Evolutionary conservation across 1,284 basidiomycete species (phyloP).

Genomic region (Apiotrichum brassicae): DNA sequence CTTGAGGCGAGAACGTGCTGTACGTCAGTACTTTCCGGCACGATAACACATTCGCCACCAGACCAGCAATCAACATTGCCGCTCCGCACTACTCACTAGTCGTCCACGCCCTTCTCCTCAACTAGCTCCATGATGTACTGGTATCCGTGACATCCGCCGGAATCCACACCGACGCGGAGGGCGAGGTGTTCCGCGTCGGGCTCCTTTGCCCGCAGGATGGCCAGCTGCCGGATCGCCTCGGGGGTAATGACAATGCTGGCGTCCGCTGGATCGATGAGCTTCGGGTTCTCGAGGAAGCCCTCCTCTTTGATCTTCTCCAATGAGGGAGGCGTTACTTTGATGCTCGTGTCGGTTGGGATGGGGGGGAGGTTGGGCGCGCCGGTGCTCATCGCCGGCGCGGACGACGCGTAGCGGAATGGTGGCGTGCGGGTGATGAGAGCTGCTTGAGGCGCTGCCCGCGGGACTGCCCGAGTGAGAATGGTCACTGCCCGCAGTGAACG

Average conservation of each 20-base stretch:
- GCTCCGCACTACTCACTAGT: conserved; percentile 48
- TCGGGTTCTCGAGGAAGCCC: conserved; percentile 39
- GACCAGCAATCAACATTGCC: background rate
- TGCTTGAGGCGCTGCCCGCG: no score
- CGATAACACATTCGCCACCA: no score
- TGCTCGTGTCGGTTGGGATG: background rate
- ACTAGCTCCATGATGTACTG: conserved; percentile 54
- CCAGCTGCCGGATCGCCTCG: conserved; percentile 43
- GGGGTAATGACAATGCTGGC: conserved; percentile 38
- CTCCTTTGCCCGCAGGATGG: conserved; percentile 43
- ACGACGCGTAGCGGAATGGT: conserved; percentile 2
- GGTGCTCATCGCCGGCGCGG: background rate
- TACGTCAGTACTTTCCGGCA: background rate
- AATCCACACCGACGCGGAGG: conserved; percentile 52
- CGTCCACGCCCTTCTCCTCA: conserved; percentile 48
- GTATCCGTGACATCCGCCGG: conserved; percentile 56
- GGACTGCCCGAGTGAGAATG: no score
- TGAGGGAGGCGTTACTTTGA: conserved; percentile 33
- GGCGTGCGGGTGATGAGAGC: no score
- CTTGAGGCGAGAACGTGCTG: conserved; percentile 38
- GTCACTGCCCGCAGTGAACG: no score
- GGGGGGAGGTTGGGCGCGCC: conserved; percentile 2
- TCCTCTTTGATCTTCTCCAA: conserved; percentile 39
- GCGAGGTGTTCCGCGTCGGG: conserved; percentile 41
- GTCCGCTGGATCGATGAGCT: conserved; percentile 32